Evolutionary conservation across 768 basidiomycete species (phyloP).

Genomic region (Suillus variegatus): DNA sequence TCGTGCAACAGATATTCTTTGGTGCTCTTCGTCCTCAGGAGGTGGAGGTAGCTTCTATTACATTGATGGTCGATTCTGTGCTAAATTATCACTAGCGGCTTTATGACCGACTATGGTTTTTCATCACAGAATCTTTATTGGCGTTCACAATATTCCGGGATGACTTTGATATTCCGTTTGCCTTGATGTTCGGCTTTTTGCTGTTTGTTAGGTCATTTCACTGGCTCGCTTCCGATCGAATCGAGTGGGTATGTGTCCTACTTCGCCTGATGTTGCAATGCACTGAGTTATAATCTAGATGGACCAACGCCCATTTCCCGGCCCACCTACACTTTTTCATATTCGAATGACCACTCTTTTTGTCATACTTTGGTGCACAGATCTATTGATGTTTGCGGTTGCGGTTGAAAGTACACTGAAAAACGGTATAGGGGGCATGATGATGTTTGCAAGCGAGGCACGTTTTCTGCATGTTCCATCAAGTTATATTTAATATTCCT

Average conservation of each 20-base stretch:
- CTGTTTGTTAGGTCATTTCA: conserved; percentile 97
- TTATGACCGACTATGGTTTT: conserved; percentile 96
- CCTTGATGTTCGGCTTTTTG: conserved; percentile 91
- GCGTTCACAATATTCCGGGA: conserved; percentile 98
- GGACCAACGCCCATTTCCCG: conserved; percentile 93
- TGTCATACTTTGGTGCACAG: conserved; percentile 69
- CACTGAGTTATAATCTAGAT: conserved; percentile 60
- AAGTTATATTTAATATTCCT: conserved; percentile 16
- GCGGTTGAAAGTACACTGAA: conserved; percentile 79
- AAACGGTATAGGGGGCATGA: conserved; percentile 85
- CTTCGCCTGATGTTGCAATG: conserved; percentile 3
- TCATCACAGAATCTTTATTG: conserved; percentile 93
- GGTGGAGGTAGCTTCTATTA: conserved; percentile 68
- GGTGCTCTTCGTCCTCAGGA: conserved; percentile 85
- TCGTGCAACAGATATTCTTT: conserved; percentile 88
- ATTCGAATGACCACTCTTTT: conserved; percentile 78
- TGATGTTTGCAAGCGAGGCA: conserved; percentile 94
- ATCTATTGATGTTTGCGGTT: conserved; percentile 76
- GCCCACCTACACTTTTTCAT: conserved; percentile 82
- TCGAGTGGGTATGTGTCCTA: conserved; percentile 82
- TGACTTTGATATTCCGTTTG: conserved; percentile 91
- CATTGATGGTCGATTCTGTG: too few species aligned
- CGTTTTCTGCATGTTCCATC: conserved; percentile 24
- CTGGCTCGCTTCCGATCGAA: conserved; percentile 93
- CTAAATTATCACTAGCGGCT: conserved; percentile 62